These are phyloP conservation scores for Panicum virgatum DNA, from an alignment of 202 grass and related monocot genomes.

Conservation along the genomic window DNA sequence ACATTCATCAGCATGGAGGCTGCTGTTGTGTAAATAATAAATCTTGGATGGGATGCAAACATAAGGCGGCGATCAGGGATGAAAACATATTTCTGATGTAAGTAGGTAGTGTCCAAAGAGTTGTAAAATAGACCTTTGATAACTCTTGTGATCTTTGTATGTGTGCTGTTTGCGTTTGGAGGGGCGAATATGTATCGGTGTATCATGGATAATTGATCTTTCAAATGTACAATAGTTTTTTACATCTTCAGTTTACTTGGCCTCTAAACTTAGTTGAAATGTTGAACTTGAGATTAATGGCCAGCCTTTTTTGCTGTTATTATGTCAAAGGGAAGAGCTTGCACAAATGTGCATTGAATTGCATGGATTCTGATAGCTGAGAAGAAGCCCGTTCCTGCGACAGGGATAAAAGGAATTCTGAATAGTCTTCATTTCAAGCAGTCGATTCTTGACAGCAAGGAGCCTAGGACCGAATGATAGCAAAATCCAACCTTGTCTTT, in stretches of 20 bases:
- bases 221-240: neutral
- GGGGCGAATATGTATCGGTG: neutral
- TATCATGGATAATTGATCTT: slow-evolving; percentile 23
- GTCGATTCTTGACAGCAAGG: neutral
- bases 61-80: neutral
- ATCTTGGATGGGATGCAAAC: slow-evolving; percentile 6
- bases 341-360: neutral
- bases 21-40: slow-evolving; percentile 30
- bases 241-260: neutral
- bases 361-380: neutral
- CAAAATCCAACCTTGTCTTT: neutral
- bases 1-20: slow-evolving; percentile 25
- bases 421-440: neutral
- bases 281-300: neutral
- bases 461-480: neutral
- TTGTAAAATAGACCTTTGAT: slow-evolving; percentile 17
- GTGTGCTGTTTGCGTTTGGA: neutral
- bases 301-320: neutral
- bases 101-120: slow-evolving; percentile 31
- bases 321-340: neutral
- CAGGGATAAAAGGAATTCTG: neutral
- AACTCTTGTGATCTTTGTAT: slow-evolving; percentile 13
- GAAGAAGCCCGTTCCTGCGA: neutral
- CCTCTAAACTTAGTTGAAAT: neutral
- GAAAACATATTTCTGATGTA: slow-evolving; percentile 31